Evolutionary conservation across 495 filamentous ascomycete genomes (phyloP), one percentile per base, ranked within the genome.

Genomic region (Aspergillus ellipticus): DNA sequence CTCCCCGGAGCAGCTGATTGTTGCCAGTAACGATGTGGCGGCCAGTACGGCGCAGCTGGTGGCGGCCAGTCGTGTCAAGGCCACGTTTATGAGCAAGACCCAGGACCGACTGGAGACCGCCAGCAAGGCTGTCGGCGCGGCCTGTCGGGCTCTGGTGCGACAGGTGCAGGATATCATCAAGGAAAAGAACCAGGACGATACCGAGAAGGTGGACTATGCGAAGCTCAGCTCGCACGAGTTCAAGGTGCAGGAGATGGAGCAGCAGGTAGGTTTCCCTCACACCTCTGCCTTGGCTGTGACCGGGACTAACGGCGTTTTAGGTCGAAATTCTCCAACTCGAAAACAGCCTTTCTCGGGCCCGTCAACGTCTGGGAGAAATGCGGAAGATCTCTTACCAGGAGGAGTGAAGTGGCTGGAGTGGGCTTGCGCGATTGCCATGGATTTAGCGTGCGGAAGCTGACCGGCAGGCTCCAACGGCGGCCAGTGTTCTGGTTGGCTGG

Each of bases 211-310:
- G 28, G 92, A 98, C 69, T 98, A 97, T 70, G 75, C 80, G 0
- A 89, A 89, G 71, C 75, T 97, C 33, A 90, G 89, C 62, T 82
- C 86, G 48, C 91, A 96, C 73, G 94, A 97, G 76, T 97, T 98
- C 79, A 98, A 98, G 78, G 90, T 96, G 13, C 82, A 87, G 65
- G 92, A 98, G 79, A 98, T 98, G 95, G 93, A 98, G 76, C 95
- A 98, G 71, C 95, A 98, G 89, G 92, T 96, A 79, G 59, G 85
- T 82, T 54, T 39, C 49, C 53, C n/a, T n/a, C 28, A 53, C 48
- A 42, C 19, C 48, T 57, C 16, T 60, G 35, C 1, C 11, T n/a
- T 13, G 1, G 11, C 1, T 13, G 35, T 39, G 35, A 39, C 10
- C 13, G 13, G n/a, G 20, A 48, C 42, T 56, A 49, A 53, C 4